phyloP scores from a whole-genome alignment of 768 basidiomycete species.

The Termitomyces eurrhizus region DNA sequence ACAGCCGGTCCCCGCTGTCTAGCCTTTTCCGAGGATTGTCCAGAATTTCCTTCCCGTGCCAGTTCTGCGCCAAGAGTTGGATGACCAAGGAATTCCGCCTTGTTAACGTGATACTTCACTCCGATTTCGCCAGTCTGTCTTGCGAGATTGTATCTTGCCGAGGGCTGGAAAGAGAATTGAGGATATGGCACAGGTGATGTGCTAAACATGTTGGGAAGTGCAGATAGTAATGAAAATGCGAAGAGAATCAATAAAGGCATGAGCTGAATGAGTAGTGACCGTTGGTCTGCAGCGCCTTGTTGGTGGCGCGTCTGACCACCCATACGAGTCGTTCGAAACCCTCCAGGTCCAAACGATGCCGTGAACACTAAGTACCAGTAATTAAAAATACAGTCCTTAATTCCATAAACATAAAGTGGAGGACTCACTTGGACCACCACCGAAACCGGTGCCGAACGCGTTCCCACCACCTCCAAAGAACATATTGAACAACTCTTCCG shows the following conservation, averaged over 20 bases:
- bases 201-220: constrained; percentile 74
- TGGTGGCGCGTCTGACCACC: constrained; percentile 35
- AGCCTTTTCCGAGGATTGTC: constrained; percentile 24
- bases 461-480: constrained; percentile 84
- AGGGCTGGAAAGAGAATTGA: constrained; percentile 62
- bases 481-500: constrained; percentile 97
- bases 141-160: constrained; percentile 61
- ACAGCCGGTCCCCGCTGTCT: constrained; percentile 38
- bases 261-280: constrained; percentile 70
- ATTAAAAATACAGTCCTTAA: constrained; percentile 1
- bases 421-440: constrained; percentile 51
- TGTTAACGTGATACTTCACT: constrained; percentile 83
- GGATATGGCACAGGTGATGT: constrained; percentile 73
- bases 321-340: constrained; percentile 70
- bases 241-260: constrained; percentile 84
- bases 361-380: constrained; percentile 54
- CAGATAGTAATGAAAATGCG: constrained; percentile 77
- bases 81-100: constrained; percentile 70
- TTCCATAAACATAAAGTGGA: constrained; percentile 3
- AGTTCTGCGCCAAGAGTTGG: constrained; percentile 71
- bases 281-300: constrained; percentile 39
- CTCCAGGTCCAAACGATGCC: constrained; percentile 75
- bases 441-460: constrained; percentile 46
- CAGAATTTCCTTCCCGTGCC: constrained; percentile 40
- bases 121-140: constrained; percentile 68